Conservation (phyloP, 2,329 filamentous ascomycete species). For the Colletotrichum sp. region DNA sequence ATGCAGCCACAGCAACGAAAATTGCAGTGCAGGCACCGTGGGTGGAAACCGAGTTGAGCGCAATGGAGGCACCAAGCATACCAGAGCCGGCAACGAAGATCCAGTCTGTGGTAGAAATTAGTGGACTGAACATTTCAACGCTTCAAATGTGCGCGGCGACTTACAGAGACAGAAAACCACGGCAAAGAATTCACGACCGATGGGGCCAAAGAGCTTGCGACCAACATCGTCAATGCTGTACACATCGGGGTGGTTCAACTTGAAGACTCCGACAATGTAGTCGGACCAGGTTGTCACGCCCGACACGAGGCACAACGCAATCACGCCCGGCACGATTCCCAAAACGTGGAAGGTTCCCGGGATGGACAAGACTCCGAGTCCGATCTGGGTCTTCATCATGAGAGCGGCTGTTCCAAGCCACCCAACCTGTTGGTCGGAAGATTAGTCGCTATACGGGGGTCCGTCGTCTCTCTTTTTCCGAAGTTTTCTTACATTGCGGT, state of each 20-base stretch:
- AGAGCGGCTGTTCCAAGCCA: constrained; percentile 47
- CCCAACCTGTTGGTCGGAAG: constrained; percentile 33
- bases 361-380: constrained; percentile 54
- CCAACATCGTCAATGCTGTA: constrained; percentile 60
- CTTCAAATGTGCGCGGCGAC: not conserved
- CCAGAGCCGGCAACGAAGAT: constrained; percentile 40
- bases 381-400: constrained; percentile 52
- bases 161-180: constrained; percentile 38
- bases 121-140: not conserved
- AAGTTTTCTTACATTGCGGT: constrained; percentile 28
- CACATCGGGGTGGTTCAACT: constrained; percentile 51
- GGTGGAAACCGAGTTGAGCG: constrained; percentile 42
- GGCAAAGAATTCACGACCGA: constrained; percentile 48
- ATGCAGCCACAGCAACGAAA: constrained; percentile 40
- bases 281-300: constrained; percentile 53
- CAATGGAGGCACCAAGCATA: constrained; percentile 46
- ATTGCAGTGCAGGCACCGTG: constrained; percentile 44
- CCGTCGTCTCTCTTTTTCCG: not conserved
- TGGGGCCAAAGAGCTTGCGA: constrained; percentile 49
- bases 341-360: constrained; percentile 48
- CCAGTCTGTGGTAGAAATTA: constrained; percentile 22
- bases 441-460: not conserved
- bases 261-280: constrained; percentile 56
- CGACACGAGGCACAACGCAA: constrained; percentile 43
- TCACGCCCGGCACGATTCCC: constrained; percentile 53